Conservation (phyloP, 192 early-diverging fungal genomes). For the Rhizoclosmatium sp. region DNA sequence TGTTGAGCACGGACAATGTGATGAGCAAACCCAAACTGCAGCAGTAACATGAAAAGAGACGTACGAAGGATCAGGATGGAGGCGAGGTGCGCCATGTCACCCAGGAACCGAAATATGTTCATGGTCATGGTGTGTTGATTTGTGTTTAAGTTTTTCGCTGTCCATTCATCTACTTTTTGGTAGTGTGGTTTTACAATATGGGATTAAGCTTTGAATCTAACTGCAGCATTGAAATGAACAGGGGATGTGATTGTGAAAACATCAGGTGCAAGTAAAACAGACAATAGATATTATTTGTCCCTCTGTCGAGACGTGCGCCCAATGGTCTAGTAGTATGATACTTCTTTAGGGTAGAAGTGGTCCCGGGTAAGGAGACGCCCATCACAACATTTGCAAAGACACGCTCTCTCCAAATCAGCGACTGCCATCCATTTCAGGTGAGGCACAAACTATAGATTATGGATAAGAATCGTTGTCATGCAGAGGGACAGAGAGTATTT, state of each 20-base stretch:
- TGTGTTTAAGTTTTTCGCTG: too few species aligned
- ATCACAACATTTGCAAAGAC: conserved; percentile 29
- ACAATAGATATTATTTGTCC: too few species aligned
- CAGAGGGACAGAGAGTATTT: neutral
- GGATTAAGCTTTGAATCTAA: too few species aligned
- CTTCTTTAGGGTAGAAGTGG: too few species aligned
- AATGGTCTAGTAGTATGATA: too few species aligned
- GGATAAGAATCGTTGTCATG: neutral
- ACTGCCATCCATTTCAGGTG: conserved; percentile 22
- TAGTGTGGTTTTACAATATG: too few species aligned
- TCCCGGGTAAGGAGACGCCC: neutral
- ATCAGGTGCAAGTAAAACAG: too few species aligned
- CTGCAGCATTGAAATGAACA: too few species aligned
- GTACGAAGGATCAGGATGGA: conserved; percentile 89
- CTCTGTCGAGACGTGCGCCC: too few species aligned
- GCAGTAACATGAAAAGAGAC: neutral
- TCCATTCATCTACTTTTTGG: too few species aligned
- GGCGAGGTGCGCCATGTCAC: conserved; percentile 93
- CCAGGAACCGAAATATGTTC: conserved; percentile 92
- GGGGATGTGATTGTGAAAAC: too few species aligned
- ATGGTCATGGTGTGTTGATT: conserved; percentile 51
- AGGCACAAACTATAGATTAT: conserved; percentile 20
- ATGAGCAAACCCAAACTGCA: neutral
- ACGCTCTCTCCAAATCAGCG: neutral
- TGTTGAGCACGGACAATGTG: neutral